Percentiles rank a stretch among this genome's conserved stretches.
Conservation (phyloP, 2,329 filamentous ascomycete genomes). For the Pyricularia pennisetigena region DNA sequence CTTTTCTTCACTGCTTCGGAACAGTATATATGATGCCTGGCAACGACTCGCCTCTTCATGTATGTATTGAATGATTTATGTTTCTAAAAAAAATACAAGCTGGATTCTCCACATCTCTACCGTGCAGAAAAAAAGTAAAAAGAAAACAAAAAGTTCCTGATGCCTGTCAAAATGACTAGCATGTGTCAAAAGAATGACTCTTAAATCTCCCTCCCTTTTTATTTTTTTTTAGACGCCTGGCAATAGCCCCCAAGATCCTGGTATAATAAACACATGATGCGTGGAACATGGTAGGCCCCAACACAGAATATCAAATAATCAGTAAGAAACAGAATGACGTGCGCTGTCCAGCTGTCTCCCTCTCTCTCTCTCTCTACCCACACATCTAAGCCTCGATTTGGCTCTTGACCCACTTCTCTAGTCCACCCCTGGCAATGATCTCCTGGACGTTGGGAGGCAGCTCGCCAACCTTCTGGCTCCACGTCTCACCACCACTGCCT, state of each 20-base stretch:
- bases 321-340: neutral
- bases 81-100: neutral
- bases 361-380: no score
- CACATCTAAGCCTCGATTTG: conserved; percentile 42
- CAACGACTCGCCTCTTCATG: neutral
- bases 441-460: conserved; percentile 61
- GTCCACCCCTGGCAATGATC: conserved; percentile 66
- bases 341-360: neutral
- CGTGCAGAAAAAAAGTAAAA: neutral
- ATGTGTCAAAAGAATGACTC: neutral
- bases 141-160: no score
- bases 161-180: neutral
- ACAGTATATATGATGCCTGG: neutral
- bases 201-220: neutral
- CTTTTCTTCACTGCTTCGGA: neutral
- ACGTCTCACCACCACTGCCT: conserved; percentile 48
- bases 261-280: neutral
- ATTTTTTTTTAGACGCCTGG: neutral
- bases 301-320: neutral
- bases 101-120: neutral
- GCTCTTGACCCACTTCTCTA: conserved; percentile 75
- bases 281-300: neutral
- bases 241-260: neutral
- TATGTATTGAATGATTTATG: neutral
- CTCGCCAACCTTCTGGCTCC: conserved; percentile 64